Percentiles rank a stretch among this genome's conserved stretches.
phyloP scores from a whole-genome alignment of 768 basidiomycete genomes.

The Mycena crocata region DNA sequence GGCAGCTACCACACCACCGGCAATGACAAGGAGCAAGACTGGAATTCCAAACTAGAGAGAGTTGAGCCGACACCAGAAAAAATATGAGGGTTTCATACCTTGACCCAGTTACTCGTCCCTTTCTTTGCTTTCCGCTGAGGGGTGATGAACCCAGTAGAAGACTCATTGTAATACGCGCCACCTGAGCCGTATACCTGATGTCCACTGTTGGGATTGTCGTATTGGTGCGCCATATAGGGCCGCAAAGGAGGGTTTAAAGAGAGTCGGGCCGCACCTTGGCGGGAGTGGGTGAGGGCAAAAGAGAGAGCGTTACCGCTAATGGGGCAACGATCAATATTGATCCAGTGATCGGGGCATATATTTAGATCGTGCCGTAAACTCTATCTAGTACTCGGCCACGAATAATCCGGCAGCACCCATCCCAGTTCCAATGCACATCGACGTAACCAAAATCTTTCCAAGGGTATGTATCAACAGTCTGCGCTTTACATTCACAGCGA shows the following conservation, averaged over 20 bases:
- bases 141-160: slow-evolving; percentile 71
- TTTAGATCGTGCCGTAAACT: background rate
- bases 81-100: slow-evolving; percentile 43
- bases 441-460: slow-evolving; percentile 81
- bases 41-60: slow-evolving; percentile 68
- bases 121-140: slow-evolving; percentile 62
- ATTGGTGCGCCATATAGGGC: slow-evolving; percentile 19
- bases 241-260: slow-evolving; percentile 7
- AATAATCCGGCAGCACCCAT: slow-evolving; percentile 92
- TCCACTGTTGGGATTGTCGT: slow-evolving; percentile 30
- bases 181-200: slow-evolving; percentile 61
- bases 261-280: too few species aligned
- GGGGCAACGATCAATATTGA: background rate
- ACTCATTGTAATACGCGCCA: slow-evolving; percentile 77
- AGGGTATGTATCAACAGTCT: slow-evolving; percentile 16
- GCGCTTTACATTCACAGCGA: background rate
- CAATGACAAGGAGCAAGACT: slow-evolving; percentile 68
- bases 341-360: too few species aligned
- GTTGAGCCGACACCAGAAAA: background rate
- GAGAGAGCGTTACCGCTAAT: too few species aligned
- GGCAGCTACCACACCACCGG: slow-evolving; percentile 80
- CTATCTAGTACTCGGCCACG: slow-evolving; percentile 56
- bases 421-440: slow-evolving; percentile 92
- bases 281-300: background rate
- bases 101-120: slow-evolving; percentile 76